Base-by-base conservation (phyloP, 192 early-diverging fungal species). In the Podila epicladia region DNA sequence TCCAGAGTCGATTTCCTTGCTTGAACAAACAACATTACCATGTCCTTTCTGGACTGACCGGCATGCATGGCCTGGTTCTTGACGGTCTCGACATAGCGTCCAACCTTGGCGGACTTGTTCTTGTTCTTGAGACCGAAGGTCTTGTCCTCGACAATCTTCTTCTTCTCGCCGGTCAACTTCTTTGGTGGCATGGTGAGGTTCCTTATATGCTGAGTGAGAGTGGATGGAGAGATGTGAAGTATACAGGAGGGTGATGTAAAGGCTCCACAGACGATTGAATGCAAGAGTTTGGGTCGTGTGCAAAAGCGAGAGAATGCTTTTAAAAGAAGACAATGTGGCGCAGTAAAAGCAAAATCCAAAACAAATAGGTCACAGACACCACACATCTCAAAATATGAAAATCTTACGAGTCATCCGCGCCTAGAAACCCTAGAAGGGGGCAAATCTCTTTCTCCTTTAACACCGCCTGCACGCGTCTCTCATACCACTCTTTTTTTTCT, bases 51-150 rank as follows among this genome's bases (percentile, higher is more conserved):
- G 82, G 76, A 79, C 60, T 86, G 87, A 53, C 85, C 89, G 15
- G 85, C 72, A 13, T 85, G 69, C 76, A 86, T 83, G 63, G 92
- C 95, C 83, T 99, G 98, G 62, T 87, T 79, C 79, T 97, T 85
- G 26, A 98, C 96, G 76, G 96, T 93, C 82, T 97, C 87, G 58
- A 99, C 95, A 91, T 94, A 97, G 64, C 94, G 88, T 4, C 84
- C 82, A 29, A 97, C 96, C 85, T 99, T 99, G 64, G 89, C 89
- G 31, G 95, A 97, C 70, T 95, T 97, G 87, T 99, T 98, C 85
- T 98, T 98, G 89, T 98, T 98, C 80, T 99, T 99, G 57, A 99
- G 87, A 51, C 98, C 97, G 87, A 99, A 98, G 55, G 97, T 98
- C 90, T 97, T 96, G 86, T 99, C 97, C 75, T 97, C 97, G 66